Evolutionary conservation across 768 basidiomycete genomes (phyloP).

Genomic region (Calocybe indica): DNA sequence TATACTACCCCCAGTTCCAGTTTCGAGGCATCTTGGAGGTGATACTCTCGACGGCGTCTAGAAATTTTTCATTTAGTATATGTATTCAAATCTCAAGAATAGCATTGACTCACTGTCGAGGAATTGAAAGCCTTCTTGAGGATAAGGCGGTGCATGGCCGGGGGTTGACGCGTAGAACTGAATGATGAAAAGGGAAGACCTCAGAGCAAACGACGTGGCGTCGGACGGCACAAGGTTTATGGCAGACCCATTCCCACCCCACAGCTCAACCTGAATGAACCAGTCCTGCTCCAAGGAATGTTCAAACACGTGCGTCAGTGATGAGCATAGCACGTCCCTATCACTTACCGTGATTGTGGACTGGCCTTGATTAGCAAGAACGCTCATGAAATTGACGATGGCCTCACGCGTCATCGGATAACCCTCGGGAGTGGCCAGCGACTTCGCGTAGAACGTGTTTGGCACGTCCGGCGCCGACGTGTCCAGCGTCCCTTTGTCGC

Average conservation of each 20-base stretch:
- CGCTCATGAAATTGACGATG: background rate
- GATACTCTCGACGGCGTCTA: slow-evolving; percentile 21
- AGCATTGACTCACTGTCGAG: slow-evolving; percentile 20
- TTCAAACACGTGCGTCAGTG: background rate
- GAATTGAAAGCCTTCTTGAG: slow-evolving; percentile 28
- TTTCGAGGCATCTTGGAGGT: slow-evolving; percentile 18
- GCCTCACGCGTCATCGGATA: background rate
- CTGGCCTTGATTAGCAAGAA: background rate
- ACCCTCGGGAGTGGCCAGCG: background rate
- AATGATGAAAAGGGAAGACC: slow-evolving; percentile 25
- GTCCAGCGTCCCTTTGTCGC: background rate
- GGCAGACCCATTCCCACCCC: slow-evolving; percentile 23
- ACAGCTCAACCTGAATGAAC: background rate
- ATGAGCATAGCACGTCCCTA: background rate
- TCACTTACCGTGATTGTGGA: background rate
- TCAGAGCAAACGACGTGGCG: slow-evolving; percentile 26
- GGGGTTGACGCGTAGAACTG: slow-evolving; percentile 25
- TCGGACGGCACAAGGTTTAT: slow-evolving; percentile 22
- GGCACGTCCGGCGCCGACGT: background rate
- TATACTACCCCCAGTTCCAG: slow-evolving; percentile 22
- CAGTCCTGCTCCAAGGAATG: background rate
- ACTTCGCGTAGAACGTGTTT: background rate
- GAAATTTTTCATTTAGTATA: background rate
- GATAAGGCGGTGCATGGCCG: slow-evolving; percentile 15
- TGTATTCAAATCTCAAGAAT: background rate